phyloP scores from a whole-genome alignment of 805 yeast species.

The Saccharomycopsis babjevae region DNA sequence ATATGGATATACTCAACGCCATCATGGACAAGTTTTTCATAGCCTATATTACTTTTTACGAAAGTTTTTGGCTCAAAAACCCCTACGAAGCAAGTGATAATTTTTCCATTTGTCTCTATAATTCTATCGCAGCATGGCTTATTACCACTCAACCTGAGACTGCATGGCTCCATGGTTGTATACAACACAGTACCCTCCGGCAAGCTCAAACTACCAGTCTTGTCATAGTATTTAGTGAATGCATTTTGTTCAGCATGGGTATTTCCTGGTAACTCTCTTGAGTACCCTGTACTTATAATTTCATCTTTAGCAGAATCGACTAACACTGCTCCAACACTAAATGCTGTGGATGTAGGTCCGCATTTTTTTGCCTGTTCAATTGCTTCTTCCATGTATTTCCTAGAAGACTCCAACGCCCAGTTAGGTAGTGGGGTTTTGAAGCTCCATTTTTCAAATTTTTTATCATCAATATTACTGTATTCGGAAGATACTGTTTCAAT shows the following conservation, averaged over 20 bases:
- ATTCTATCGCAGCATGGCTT: conserved; percentile 80
- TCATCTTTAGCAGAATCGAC: conserved; percentile 41
- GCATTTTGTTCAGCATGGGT: conserved; percentile 98
- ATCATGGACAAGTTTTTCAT: conserved; percentile 37
- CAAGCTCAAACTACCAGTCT: conserved; percentile 27
- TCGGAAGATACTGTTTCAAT: neutral
- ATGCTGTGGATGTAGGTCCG: conserved; percentile 74
- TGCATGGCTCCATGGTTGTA: conserved; percentile 98
- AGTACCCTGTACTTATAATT: conserved; percentile 72
- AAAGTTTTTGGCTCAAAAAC: conserved; percentile 85
- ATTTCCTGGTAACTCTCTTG: conserved; percentile 87
- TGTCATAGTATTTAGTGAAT: conserved; percentile 53
- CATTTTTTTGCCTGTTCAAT: conserved; percentile 71
- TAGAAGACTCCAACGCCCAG: conserved; percentile 64
- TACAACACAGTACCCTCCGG: conserved; percentile 76
- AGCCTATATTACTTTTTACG: conserved; percentile 67
- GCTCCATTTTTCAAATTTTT: conserved; percentile 42
- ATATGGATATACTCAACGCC: conserved; percentile 69
- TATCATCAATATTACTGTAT: conserved; percentile 24
- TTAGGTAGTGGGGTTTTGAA: conserved; percentile 69
- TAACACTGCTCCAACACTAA: conserved; percentile 87
- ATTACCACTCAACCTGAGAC: conserved; percentile 81
- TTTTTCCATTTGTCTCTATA: conserved; percentile 35
- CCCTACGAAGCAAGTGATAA: conserved; percentile 80
- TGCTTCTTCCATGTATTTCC: conserved; percentile 63